A percentile compares a stretch with the other conserved stretches of the same genome.
Evolutionary conservation across 306 rosid species (phyloP).

Genomic region (Lathyrus oleraceus): DNA sequence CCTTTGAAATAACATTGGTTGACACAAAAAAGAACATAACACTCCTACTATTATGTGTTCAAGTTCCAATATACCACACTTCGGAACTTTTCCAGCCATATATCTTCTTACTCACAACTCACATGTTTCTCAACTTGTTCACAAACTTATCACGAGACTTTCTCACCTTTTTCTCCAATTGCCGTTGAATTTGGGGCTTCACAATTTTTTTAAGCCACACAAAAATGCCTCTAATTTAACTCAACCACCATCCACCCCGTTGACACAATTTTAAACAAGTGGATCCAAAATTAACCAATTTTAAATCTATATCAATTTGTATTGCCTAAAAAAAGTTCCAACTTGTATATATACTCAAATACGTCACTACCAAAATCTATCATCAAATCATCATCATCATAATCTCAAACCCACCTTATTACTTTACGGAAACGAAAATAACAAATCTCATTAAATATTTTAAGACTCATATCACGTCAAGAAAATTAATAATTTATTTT

Average conservation of each 20-base stretch:
- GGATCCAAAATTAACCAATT: not conserved
- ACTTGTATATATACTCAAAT: not conserved
- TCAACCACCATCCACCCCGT: not conserved
- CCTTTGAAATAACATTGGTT: not conserved
- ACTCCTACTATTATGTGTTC: not conserved
- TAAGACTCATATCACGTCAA: constrained; percentile 25
- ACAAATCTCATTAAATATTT: constrained; percentile 5
- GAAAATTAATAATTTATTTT: constrained; percentile 1
- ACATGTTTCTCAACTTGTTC: constrained; percentile 8
- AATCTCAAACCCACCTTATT: not conserved
- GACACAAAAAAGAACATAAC: not conserved
- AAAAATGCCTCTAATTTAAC: not conserved
- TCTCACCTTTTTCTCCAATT: not conserved
- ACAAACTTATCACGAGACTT: constrained; percentile 8
- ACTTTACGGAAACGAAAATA: constrained; percentile 15
- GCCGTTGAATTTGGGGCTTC: not conserved
- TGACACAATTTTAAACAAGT: not conserved
- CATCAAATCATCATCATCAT: not conserved
- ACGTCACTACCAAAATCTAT: constrained; percentile 2
- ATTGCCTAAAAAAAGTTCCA: not conserved
- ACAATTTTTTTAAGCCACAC: not conserved
- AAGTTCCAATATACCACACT: not conserved
- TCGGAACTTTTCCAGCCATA: not conserved
- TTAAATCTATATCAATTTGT: not conserved
- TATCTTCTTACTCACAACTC: not conserved